Percentiles rank a stretch among this genome's conserved stretches.
These are phyloP conservation scores for Sporothrix globosa DNA, from an alignment of 2,329 filamentous ascomycete species.

Conservation along the genomic window DNA sequence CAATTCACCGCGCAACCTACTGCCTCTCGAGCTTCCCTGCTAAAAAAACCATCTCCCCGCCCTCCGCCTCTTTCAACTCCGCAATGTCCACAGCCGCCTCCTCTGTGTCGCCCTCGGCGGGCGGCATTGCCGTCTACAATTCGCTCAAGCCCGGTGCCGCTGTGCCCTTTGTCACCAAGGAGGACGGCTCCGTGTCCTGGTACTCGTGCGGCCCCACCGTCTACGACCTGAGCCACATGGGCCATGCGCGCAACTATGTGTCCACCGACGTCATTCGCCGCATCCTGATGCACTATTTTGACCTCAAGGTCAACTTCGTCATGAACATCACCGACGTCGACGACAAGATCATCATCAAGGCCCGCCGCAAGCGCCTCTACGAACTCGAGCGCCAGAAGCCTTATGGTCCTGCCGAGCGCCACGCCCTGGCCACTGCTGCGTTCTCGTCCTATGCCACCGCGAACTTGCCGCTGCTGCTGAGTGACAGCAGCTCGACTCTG, in stretches of 20 bases:
- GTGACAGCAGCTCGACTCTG: constrained; percentile 22
- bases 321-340: constrained; percentile 79
- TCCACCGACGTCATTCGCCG: constrained; percentile 74
- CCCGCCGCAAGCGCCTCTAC: constrained; percentile 39
- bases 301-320: constrained; percentile 70
- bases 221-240: constrained; percentile 74
- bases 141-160: constrained; percentile 73
- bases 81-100: constrained; percentile 16
- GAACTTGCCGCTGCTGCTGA: constrained; percentile 38
- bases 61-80: not conserved
- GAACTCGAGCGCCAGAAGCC: constrained; percentile 37
- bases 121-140: constrained; percentile 71
- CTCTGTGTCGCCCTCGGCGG: constrained; percentile 9
- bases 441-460: constrained; percentile 38
- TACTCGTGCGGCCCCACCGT: constrained; percentile 47
- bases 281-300: constrained; percentile 71
- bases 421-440: constrained; percentile 34
- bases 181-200: constrained; percentile 37
- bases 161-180: constrained; percentile 46
- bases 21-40: constrained; percentile 15
- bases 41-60: not conserved
- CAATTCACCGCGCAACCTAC: not conserved
- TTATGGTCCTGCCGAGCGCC: constrained; percentile 34
- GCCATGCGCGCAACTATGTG: constrained; percentile 77
- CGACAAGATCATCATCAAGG: constrained; percentile 53